Evolutionary conservation across 352 stramenopile genomes (phyloP).

Genomic region (Phytophthora crassamura): DNA sequence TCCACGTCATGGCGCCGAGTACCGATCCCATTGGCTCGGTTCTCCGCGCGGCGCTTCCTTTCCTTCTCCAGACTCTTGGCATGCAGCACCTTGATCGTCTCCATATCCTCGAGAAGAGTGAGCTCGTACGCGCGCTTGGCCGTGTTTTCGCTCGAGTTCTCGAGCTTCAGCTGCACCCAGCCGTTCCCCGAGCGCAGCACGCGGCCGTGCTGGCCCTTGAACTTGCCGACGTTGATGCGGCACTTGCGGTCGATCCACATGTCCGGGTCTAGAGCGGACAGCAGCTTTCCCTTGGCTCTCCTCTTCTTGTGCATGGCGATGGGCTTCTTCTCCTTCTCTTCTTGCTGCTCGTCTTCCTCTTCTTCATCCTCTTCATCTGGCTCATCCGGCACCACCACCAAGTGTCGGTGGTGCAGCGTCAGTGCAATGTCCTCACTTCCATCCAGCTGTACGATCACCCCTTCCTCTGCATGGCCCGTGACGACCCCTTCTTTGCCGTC

Average conservation of each 20-base stretch:
- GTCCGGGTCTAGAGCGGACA: slow-evolving; percentile 84
- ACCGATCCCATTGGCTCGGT: slow-evolving; percentile 27
- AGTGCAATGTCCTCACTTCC: slow-evolving; percentile 54
- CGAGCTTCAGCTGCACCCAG: slow-evolving; percentile 86
- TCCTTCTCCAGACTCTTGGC: slow-evolving; percentile 69
- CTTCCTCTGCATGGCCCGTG: slow-evolving; percentile 44
- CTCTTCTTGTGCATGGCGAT: slow-evolving; percentile 19
- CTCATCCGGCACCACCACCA: slow-evolving; percentile 44
- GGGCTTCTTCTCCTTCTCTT: slow-evolving; percentile 30
- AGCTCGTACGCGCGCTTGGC: slow-evolving; percentile 89
- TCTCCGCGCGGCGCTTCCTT: slow-evolving; percentile 55
- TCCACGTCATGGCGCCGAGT: slow-evolving; percentile 46
- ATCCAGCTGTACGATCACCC: slow-evolving; percentile 66
- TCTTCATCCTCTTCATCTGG: slow-evolving; percentile 40
- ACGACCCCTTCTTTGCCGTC: slow-evolving; percentile 73
- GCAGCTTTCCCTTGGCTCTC: slow-evolving; percentile 62
- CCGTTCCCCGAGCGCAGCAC: slow-evolving; percentile 87
- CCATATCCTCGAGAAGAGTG: slow-evolving; percentile 84
- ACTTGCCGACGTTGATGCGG: slow-evolving; percentile 90
- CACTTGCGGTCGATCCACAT: slow-evolving; percentile 91
- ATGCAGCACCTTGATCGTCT: slow-evolving; percentile 81
- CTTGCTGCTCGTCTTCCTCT: slow-evolving; percentile 42
- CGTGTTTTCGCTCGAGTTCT: slow-evolving; percentile 87
- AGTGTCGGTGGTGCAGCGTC: slow-evolving; percentile 62
- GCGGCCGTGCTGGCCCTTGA: slow-evolving; percentile 75